phyloP scores from a whole-genome alignment of 176 grass and related monocot species.

The Tillandsia fasciculata region DNA sequence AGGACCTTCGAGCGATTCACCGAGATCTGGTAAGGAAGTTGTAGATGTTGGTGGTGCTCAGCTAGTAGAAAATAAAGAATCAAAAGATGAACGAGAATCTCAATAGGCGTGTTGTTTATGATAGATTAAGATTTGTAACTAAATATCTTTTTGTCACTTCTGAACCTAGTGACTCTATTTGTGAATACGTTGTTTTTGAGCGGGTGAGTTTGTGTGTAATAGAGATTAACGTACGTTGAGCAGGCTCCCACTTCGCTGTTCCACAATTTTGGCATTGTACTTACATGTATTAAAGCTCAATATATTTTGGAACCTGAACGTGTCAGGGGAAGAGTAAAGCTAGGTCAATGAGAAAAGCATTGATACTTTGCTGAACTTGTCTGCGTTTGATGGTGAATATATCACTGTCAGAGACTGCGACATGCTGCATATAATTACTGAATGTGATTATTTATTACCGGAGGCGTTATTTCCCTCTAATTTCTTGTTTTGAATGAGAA shows the following conservation, averaged over 20 bases:
- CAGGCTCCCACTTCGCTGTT: neutral
- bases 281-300: neutral
- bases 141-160: neutral
- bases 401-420: neutral
- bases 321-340: neutral
- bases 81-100: neutral
- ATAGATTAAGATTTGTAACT: neutral
- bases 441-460: too few relatives aligned
- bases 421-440: too few relatives aligned
- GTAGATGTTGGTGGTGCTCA: neutral
- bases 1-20: neutral
- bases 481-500: too few relatives aligned
- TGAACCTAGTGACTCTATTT: neutral
- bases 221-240: neutral
- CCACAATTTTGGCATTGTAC: neutral
- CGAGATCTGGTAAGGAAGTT: conserved; percentile 10
- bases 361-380: neutral
- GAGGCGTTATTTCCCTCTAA: too few relatives aligned
- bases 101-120: neutral
- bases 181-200: neutral
- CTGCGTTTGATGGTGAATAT: neutral
- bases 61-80: conserved; percentile 2
- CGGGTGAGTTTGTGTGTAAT: neutral
- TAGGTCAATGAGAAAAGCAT: neutral
- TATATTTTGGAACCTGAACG: neutral